Evolutionary conservation across 192 early-diverging fungal genomes (phyloP), one percentile per base, ranked within the genome.

Genomic region (Coemansia brasiliensis): DNA sequence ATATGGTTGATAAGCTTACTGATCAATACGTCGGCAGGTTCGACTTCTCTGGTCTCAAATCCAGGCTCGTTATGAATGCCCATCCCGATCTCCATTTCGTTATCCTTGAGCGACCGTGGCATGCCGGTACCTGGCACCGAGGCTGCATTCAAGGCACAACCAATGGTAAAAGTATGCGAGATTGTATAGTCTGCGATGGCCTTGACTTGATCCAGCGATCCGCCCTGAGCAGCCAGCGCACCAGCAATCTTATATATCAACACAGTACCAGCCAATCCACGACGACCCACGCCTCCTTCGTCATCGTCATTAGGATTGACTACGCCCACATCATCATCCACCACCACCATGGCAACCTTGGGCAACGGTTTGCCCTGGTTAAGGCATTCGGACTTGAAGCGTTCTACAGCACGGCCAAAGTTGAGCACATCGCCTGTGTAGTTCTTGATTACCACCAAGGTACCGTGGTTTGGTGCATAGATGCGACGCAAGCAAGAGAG

Each of bases 41-140:
- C 64, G 11, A 87, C 55, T 6, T 59, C 43, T 40, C 66, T 83
- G 52, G 82, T 86, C 50, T 69, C 72, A 52, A 84, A 83, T 4
- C 92, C 92, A 10, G 90, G 82, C 74, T 94, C 92, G 55, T 88
- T 89, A 65, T 94, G 92, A 52, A 94, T 94, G 48, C 90, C 90
- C 82, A 90, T 86, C 4, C 92, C 92, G 40, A 91, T 79, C 49
- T 87, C 84, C 13, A 89, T 80, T 21, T 84, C 82, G 57, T 80
- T 62, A 24, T 81, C 69, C 3, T 59, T 46, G 7, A 92, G 79
- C 15, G 64, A 74, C 18, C 84, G 74, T 24, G 76, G 71, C 61
- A 81, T 73, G 4, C 79, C 69, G 15, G 69, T 71, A 2, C 91
- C 91, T 1, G 91, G 91, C 37, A 93, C 78, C 7, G 85, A 87